Conservation (phyloP, 345 rosid genomes). For the Ailanthus altissimus region DNA sequence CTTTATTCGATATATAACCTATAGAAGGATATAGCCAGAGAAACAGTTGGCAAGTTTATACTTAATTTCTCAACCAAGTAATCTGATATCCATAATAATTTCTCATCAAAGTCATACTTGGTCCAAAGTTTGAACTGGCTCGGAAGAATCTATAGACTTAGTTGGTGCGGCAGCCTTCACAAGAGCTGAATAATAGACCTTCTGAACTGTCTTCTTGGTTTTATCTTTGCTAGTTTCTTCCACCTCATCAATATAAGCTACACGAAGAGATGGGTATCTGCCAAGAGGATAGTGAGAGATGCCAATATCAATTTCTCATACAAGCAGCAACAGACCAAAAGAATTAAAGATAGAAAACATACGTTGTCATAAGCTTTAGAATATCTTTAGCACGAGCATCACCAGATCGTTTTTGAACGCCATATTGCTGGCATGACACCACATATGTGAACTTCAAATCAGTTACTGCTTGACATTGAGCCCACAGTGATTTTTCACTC, state of each 20-base stretch:
- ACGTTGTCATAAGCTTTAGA: constrained; percentile 75
- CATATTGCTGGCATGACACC: constrained; percentile 78
- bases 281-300: constrained; percentile 18
- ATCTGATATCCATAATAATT: constrained; percentile 5
- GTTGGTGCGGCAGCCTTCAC: constrained; percentile 65
- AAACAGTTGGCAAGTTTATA: background rate
- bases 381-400: constrained; percentile 74
- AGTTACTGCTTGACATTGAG: constrained; percentile 78
- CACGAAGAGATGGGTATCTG: constrained; percentile 75
- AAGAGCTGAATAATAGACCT: constrained; percentile 68
- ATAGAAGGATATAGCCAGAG: constrained; percentile 19
- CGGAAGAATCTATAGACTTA: constrained; percentile 66
- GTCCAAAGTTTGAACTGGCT: constrained; percentile 68
- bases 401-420: constrained; percentile 69
- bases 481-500: constrained; percentile 60
- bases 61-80: background rate
- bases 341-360: constrained; percentile 23
- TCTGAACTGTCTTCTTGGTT: constrained; percentile 50
- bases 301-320: constrained; percentile 14
- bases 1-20: constrained; percentile 57
- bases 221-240: constrained; percentile 64
- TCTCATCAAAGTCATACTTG: constrained; percentile 42
- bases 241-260: constrained; percentile 75
- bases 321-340: constrained; percentile 13
- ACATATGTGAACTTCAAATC: constrained; percentile 86